Evolutionary conservation across 495 filamentous ascomycete genomes (phyloP).

Genomic region (Hyaloscypha finlandica): DNA sequence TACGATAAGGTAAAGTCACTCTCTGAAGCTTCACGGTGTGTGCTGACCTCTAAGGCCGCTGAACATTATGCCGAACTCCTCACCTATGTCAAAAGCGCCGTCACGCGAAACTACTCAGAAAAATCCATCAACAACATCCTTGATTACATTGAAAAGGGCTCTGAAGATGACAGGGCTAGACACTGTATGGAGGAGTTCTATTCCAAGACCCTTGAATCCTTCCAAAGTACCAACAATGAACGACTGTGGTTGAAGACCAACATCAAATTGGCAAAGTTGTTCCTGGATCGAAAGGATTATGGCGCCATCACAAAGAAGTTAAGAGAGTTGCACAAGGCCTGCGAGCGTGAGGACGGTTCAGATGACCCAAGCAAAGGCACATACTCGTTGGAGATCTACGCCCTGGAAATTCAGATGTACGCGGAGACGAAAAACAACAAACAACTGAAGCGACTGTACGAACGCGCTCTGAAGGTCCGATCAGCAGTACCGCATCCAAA

Average conservation of each 20-base stretch:
- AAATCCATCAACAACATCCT: constrained; percentile 99
- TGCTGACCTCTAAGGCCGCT: constrained; percentile 65
- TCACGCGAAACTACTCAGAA: constrained; percentile 97
- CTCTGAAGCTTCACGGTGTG: not conserved
- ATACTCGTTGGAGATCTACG: constrained; percentile 93
- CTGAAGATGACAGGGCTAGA: constrained; percentile 73
- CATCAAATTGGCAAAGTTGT: constrained; percentile 90
- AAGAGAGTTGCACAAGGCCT: constrained; percentile 84
- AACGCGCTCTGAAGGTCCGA: constrained; percentile 83
- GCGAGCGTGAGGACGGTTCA: constrained; percentile 82
- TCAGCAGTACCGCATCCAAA: constrained; percentile 97
- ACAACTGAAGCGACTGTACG: constrained; percentile 89
- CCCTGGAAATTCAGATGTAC: constrained; percentile 98
- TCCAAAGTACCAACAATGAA: constrained; percentile 98
- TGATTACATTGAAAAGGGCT: constrained; percentile 88
- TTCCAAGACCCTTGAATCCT: constrained; percentile 85
- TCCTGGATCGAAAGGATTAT: constrained; percentile 91
- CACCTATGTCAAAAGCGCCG: constrained; percentile 95
- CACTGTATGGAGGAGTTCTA: constrained; percentile 96
- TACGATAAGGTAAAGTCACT: constrained; percentile 70
- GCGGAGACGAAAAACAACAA: constrained; percentile 97
- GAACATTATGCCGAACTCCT: constrained; percentile 94
- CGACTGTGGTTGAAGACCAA: constrained; percentile 98
- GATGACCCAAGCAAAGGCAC: constrained; percentile 97
- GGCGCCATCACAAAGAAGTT: constrained; percentile 77